Percentiles rank a stretch among this genome's conserved stretches.
Evolutionary conservation across 441 rosid species (phyloP).

Genomic region (Euphorbia corollata): DNA sequence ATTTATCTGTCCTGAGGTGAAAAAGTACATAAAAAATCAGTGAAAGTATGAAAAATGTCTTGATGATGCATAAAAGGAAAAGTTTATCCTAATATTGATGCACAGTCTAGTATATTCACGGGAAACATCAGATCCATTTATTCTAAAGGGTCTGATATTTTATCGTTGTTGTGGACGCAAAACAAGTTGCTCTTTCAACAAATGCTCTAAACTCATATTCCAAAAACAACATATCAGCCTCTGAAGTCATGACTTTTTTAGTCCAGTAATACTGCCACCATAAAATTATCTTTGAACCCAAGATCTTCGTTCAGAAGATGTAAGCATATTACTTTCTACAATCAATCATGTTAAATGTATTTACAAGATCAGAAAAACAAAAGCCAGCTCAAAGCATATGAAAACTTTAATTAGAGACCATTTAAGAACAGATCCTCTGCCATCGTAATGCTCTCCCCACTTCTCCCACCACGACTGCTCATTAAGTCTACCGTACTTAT

Average conservation of each 20-base stretch:
- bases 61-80: slow-evolving; percentile 3
- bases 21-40: slow-evolving; percentile 12
- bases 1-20: slow-evolving; percentile 91
- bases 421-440: slow-evolving; percentile 94
- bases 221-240: neutral
- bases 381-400: neutral
- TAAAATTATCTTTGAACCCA: neutral
- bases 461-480: slow-evolving; percentile 99
- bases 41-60: slow-evolving; percentile 6
- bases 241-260: slow-evolving; percentile 1
- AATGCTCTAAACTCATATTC: neutral
- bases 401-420: slow-evolving; percentile 43
- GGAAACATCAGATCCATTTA: neutral
- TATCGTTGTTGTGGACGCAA: neutral
- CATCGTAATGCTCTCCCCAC: slow-evolving; percentile 99
- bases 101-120: neutral
- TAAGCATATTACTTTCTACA: neutral
- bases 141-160: neutral
- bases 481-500: slow-evolving; percentile 87
- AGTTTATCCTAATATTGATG: neutral
- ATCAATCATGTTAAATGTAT: neutral
- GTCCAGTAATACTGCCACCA: neutral
- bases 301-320: neutral
- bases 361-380: neutral
- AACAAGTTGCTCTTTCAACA: slow-evolving; percentile 2